Evolutionary conservation across 2,329 filamentous ascomycete species (phyloP).

Genomic region (Talaromyces sp.): DNA sequence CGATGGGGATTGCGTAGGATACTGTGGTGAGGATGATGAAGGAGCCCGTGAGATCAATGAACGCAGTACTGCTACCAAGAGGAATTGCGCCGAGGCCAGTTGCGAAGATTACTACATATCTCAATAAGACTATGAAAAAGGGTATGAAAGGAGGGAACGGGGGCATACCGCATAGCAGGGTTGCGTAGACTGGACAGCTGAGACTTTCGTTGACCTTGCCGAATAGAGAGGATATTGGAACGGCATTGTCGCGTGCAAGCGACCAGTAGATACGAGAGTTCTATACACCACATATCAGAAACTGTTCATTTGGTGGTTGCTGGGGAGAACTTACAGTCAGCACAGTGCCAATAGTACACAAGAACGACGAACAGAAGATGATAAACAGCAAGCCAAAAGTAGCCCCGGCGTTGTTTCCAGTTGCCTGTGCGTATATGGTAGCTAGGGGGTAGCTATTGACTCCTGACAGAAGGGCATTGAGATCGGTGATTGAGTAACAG

Average conservation of each 20-base stretch:
- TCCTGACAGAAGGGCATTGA: conserved; percentile 37
- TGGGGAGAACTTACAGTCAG: conserved; percentile 34
- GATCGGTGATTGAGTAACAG: conserved; percentile 53
- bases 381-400: conserved; percentile 51
- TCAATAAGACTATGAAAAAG: not conserved
- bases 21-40: conserved; percentile 44
- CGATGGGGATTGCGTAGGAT: conserved; percentile 47
- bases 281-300: not conserved
- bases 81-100: conserved; percentile 55
- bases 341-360: conserved; percentile 33
- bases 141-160: not conserved
- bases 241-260: conserved; percentile 54
- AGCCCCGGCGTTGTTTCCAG: conserved; percentile 45
- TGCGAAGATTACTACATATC: conserved; percentile 38
- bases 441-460: conserved; percentile 55
- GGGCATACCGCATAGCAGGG: conserved; percentile 29
- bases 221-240: conserved; percentile 50
- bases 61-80: conserved; percentile 63
- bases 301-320: too few species aligned
- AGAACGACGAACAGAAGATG: conserved; percentile 23
- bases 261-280: conserved; percentile 47
- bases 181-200: conserved; percentile 51
- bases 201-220: conserved; percentile 47
- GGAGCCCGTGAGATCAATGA: conserved; percentile 51
- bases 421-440: conserved; percentile 62